Base-by-base conservation (phyloP, 2,329 filamentous ascomycete species). In the Exutisphaerella laricina region DNA sequence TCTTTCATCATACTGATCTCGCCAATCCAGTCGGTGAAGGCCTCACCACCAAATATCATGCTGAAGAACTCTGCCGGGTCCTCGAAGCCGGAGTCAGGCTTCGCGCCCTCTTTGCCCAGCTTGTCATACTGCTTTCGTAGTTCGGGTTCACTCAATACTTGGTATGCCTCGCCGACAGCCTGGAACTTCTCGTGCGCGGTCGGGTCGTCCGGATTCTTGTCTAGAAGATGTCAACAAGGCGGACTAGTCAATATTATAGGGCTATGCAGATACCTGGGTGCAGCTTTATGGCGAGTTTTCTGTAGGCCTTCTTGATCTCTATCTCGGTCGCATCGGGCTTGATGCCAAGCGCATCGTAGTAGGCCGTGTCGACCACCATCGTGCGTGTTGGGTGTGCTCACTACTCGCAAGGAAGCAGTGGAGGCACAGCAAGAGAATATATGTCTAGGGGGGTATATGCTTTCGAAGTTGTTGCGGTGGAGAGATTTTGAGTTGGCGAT, bases 1-100 rank as follows among this genome's bases (percentile, higher is more conserved):
- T 98, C 92, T 72, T 96, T 97, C 86, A 98, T 96, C 45, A 98
- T 79, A 38, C 87, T 92, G 57, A 98, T 95, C 74, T 98, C 92
- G 55, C 92, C 92, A 61, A 98, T 97, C 75, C 92, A 88, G 71
- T 98, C 90, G 48, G 84, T 75, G 61, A 98, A 98, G 9, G 90
- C 88, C 58, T 96, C 90, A 48, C 92, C 92, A 56, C 92, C 92
- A 62, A 98, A 98, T 57, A 98, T 98, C 73, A 89, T 94, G 59
- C 85, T 85, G 70, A 98, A 98, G 77, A 98, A 98, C 69, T 98
- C 92, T 52, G 88, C 78, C 1, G 92, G 92, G 65, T 98, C 92
- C 73, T 84, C 79, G 66, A 98, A 98, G 50, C 92, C 92, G 58
- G 88, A 85, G 58, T 82, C 80, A 0, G 92, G 92, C 62, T 90